phyloP scores from a whole-genome alignment of 208 protist genomes.

The Eutreptiella sp. region DNA sequence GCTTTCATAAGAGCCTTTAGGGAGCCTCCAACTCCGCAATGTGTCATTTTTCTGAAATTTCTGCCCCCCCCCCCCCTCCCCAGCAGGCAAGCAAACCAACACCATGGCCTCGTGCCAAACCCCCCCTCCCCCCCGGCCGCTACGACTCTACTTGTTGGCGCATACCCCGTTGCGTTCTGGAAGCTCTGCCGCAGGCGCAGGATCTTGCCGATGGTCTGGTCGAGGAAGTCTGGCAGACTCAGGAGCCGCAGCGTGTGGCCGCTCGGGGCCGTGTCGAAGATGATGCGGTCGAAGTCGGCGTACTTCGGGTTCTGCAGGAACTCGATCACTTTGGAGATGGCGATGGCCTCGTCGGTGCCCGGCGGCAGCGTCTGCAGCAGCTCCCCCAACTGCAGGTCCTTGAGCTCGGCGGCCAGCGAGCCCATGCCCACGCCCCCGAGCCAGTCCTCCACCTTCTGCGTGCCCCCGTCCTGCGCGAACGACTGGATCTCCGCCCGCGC shows the following conservation, averaged over 20 bases:
- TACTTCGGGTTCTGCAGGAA: constrained; percentile 78
- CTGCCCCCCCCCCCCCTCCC: too few species aligned
- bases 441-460: constrained; percentile 26
- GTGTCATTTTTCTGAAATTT: too few species aligned
- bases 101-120: too few species aligned
- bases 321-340: constrained; percentile 91
- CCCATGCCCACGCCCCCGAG: background rate
- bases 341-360: constrained; percentile 96
- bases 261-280: constrained; percentile 99
- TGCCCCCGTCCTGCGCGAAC: background rate
- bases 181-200: too few species aligned
- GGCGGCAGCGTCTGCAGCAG: constrained; percentile 58
- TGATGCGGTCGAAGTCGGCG: constrained; percentile 82
- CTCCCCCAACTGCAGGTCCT: constrained; percentile 28
- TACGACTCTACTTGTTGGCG: constrained; percentile 40
- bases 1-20: too few species aligned
- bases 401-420: constrained; percentile 40
- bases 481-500: background rate
- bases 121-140: too few species aligned
- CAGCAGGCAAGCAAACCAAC: too few species aligned
- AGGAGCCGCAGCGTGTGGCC: constrained; percentile 95
- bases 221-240: constrained; percentile 66
- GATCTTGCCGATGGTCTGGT: constrained; percentile 48
- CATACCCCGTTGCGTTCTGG: constrained; percentile 44
- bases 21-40: too few species aligned